Conservation (phyloP, 1,139 yeast genomes). For the Nadsonia starkeyi-henricii region DNA sequence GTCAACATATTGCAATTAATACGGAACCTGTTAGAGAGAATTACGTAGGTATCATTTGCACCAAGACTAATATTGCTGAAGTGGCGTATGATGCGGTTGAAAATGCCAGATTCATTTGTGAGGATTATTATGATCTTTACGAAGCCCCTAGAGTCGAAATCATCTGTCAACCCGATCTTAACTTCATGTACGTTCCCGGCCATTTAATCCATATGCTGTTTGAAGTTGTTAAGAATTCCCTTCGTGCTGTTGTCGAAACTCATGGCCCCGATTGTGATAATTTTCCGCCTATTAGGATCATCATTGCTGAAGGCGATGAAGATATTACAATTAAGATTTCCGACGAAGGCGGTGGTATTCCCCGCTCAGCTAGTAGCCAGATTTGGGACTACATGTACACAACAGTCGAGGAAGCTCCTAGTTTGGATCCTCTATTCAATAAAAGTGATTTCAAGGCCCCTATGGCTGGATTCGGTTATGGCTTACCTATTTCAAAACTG, state of each 20-base stretch:
- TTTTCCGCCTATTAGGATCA: conserved; percentile 75
- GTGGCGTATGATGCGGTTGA: conserved; percentile 77
- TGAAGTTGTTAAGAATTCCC: conserved; percentile 70
- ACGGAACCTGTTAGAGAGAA: conserved; percentile 43
- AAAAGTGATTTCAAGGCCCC: conserved; percentile 63
- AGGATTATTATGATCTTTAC: conserved; percentile 69
- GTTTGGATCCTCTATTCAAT: conserved; percentile 40
- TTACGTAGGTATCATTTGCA: conserved; percentile 77
- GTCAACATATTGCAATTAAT: conserved; percentile 73
- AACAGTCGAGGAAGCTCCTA: conserved; percentile 65
- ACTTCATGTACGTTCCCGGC: conserved; percentile 82
- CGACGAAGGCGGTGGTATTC: conserved; percentile 92
- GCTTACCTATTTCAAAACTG: conserved; percentile 71
- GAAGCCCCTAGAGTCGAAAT: conserved; percentile 73
- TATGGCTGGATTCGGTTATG: conserved; percentile 91
- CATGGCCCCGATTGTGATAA: conserved; percentile 43
- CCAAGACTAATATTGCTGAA: conserved; percentile 65
- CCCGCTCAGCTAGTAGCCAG: conserved; percentile 68
- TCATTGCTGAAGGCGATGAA: conserved; percentile 82
- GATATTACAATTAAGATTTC: conserved; percentile 87
- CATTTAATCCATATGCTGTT: conserved; percentile 80
- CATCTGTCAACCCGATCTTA: conserved; percentile 54
- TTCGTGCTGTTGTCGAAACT: conserved; percentile 73
- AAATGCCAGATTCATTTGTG: conserved; percentile 76
- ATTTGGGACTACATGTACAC: conserved; percentile 90